These are phyloP conservation scores for Scytalidium sp. DNA, from an alignment of 2,329 filamentous ascomycete genomes.

Conservation along the genomic window DNA sequence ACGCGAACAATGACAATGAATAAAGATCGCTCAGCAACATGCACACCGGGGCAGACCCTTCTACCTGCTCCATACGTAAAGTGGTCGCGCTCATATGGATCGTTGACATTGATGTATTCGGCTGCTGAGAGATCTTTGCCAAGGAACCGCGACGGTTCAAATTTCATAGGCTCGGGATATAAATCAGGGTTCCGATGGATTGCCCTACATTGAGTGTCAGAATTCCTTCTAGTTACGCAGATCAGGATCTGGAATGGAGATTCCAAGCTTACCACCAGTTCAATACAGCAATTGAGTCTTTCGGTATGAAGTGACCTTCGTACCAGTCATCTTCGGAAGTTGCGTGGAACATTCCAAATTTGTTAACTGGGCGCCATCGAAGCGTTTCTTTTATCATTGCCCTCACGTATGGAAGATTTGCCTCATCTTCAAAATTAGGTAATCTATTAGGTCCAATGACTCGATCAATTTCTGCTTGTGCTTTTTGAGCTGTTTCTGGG, in stretches of 20 bases:
- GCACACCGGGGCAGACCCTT: conserved; percentile 29
- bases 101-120: conserved; percentile 15
- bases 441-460: conserved; percentile 42
- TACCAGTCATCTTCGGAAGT: conserved; percentile 53
- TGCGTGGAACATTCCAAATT: conserved; percentile 49
- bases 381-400: conserved; percentile 41
- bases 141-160: conserved; percentile 1
- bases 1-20: conserved; percentile 25
- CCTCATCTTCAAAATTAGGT: conserved; percentile 41
- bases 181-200: conserved; percentile 1
- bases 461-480: conserved; percentile 40
- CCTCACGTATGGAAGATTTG: conserved; percentile 38
- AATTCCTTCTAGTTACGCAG: background rate
- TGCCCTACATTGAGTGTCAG: background rate
- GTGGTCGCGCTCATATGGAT: conserved; percentile 26
- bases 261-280: conserved; percentile 19
- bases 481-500: conserved; percentile 39
- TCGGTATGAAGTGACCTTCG: conserved; percentile 50
- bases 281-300: conserved; percentile 33
- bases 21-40: conserved; percentile 30
- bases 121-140: conserved; percentile 1
- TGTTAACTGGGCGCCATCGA: conserved; percentile 40
- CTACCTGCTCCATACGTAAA: conserved; percentile 29
- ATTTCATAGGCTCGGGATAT: background rate
- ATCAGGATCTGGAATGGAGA: background rate